Percentiles rank a stretch among this genome's conserved stretches.
Evolutionary conservation across 768 basidiomycete genomes (phyloP).

Genomic region (Boletus patriciae): DNA sequence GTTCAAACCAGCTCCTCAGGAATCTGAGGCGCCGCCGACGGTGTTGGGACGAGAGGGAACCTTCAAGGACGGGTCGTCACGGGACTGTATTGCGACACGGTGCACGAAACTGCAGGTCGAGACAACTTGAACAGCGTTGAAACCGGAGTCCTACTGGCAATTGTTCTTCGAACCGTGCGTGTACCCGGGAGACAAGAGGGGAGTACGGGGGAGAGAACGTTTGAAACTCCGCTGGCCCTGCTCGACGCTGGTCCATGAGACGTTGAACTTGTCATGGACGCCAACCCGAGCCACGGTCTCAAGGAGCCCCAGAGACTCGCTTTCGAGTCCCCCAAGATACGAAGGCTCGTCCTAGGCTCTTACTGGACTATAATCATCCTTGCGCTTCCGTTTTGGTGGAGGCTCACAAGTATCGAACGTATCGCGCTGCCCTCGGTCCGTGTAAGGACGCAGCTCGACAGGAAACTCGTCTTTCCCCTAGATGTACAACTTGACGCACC

Average conservation of each 20-base stretch:
- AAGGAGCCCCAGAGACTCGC: conserved; percentile 51
- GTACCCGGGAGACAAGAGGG: conserved; percentile 15
- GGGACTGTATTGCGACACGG: background rate
- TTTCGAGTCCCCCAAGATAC: conserved; percentile 50
- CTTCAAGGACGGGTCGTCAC: conserved; percentile 4
- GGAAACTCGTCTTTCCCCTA: conserved; percentile 45
- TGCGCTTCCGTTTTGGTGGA: conserved; percentile 92
- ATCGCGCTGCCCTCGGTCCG: conserved; percentile 64
- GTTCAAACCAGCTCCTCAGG: conserved; percentile 3
- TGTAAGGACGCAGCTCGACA: conserved; percentile 52
- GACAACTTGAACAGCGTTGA: background rate
- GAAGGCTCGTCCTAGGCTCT: conserved; percentile 63
- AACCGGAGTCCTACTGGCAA: conserved; percentile 5
- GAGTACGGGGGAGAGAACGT: conserved; percentile 25
- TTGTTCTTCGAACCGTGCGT: conserved; percentile 7
- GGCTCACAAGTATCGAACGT: conserved; percentile 85
- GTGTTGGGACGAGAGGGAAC: conserved; percentile 3
- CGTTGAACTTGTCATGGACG: conserved; percentile 24
- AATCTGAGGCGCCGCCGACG: conserved; percentile 6
- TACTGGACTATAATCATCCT: conserved; percentile 80
- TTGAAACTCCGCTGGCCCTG: conserved; percentile 35
- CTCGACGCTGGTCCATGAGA: conserved; percentile 13
- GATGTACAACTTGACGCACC: conserved; percentile 39
- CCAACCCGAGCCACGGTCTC: conserved; percentile 23
- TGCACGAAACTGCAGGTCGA: conserved; percentile 7